Evolutionary conservation across 83 land plant species (phyloP), one percentile per base, ranked within the genome.

Genomic region (Diphasiastrum complanatum): DNA sequence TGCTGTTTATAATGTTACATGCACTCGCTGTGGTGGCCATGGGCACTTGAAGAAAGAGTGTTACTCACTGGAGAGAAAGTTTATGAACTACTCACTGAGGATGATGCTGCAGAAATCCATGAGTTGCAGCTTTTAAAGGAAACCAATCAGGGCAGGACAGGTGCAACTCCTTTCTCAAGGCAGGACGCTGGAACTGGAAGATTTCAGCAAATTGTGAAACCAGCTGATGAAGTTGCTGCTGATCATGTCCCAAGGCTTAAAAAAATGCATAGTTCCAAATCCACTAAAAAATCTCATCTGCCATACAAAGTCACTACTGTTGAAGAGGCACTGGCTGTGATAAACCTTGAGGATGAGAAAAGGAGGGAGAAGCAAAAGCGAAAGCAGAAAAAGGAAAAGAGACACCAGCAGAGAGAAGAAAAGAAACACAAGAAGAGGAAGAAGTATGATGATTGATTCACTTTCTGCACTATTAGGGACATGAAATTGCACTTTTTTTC

Each of bases 1-100:
- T 59, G 75, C 75, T 16, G 52, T 72, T 25, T 72, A 66, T 23
- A 72, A 72, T 58, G 72, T 72, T 16, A 19, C 32, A 23, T 72
- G 75, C 47, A 31, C 71, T 6, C 64, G 75, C 2, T 72, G 75
- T 38, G 75, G 75, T 33, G 75, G 75, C 6, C 72, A 72, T 47
- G 75, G 75, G 16, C 75, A 72, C 48, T 47, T 72, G 64, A 72
- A 66, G 35, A 55, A 54, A 32, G 75, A 72, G 33, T 72, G 75
- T 40, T 72, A 66, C 41, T 52, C 69, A 23, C 54, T 11, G 64
- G 43, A 19, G 70, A 66, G n/a, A 72, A 66, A 58, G 45, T 25
- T 0, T 72, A 72, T 36, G 71, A 72, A 27, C 63, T 72, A 25
- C 35, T 72, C 51, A 56, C 70, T 3, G 75, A 72, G n/a, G 75